Base-by-base conservation (phyloP, 73 alveolate species). In the Strombidium stylifer region DNA sequence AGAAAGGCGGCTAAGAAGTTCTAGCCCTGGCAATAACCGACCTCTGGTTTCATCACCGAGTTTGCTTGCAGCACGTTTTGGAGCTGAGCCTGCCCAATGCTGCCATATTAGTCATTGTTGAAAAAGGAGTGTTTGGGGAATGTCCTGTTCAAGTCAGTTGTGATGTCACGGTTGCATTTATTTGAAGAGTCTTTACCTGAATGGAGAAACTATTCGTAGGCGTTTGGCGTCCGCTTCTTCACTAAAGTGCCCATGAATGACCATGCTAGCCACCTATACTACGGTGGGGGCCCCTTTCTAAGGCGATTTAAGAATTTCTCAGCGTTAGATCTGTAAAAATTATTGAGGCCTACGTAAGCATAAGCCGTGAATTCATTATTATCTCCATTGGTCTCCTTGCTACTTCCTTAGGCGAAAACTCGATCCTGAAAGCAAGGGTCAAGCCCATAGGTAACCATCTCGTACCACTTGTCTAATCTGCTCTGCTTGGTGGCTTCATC, bases 231-330 rank as follows among this genome's bases (percentile, higher is more conserved):
- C 18, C 58, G 72, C 10, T 58, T 32, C 41, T 40, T 54, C 20
- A 57, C 50, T 18, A 25, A n/a, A n/a, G n/a, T n/a, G n/a, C n/a
- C n/a, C n/a, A n/a, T n/a, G n/a, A n/a, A n/a, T n/a, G 69, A 67
- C 93, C 93, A 83, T 14, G 93, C 86, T 3, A 58, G 59, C 88
- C 88, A 83, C 58, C 93, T 54, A 73, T 67, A 83, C 42, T 73
- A 69, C 0, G 84, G 44, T 1, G 93, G 93, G 18, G 89, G 89
- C 0, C 93, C 93, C 57, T 83, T 83, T 26, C 90, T 37, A 3
- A 79, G 26, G 37, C 90, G 55, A 24, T 41, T n/a, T 2, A 25
- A 40, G 30, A 79, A 69, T 48, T 40, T 15, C 20, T 69, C 20
- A 6, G 84, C 84, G 60, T 79, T 42, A 14, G 54, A 15, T 46